A percentile compares a stretch with the other conserved stretches of the same genome.
phyloP scores from a whole-genome alignment of 495 filamentous ascomycete genomes.

The Podospora fimiseda region DNA sequence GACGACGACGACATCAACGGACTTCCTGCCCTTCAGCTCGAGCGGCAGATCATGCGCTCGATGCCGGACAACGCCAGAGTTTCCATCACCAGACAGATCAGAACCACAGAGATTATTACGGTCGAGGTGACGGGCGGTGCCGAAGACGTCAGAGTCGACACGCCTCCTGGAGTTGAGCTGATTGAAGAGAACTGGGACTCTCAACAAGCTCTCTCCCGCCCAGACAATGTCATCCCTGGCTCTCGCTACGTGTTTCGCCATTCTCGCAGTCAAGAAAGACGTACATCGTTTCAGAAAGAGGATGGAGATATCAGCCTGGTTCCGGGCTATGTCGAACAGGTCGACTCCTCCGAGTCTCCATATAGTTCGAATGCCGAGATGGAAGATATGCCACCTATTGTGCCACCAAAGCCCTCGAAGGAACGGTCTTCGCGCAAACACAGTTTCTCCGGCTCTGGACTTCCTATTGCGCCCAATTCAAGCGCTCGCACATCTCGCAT shows the following conservation, averaged over 20 bases:
- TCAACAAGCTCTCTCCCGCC: not conserved
- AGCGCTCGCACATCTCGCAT: constrained; percentile 10
- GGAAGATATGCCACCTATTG: constrained; percentile 16
- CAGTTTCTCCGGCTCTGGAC: constrained; percentile 11
- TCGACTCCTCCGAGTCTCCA: constrained; percentile 20
- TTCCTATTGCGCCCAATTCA: constrained; percentile 9
- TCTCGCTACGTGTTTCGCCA: constrained; percentile 24
- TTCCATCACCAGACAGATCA: constrained; percentile 57
- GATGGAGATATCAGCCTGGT: constrained; percentile 28
- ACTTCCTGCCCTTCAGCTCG: constrained; percentile 37
- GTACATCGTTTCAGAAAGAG: constrained; percentile 30
- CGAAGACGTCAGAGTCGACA: constrained; percentile 50
- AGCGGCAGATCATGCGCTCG: constrained; percentile 37
- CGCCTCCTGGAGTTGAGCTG: constrained; percentile 62
- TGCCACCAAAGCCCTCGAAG: constrained; percentile 18
- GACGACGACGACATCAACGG: constrained; percentile 33
- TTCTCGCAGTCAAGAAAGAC: constrained; percentile 33
- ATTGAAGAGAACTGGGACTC: constrained; percentile 43
- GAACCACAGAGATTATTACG: constrained; percentile 63
- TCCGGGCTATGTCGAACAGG: constrained; percentile 19
- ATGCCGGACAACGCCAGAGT: constrained; percentile 47
- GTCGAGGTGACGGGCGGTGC: constrained; percentile 65
- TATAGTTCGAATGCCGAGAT: constrained; percentile 9
- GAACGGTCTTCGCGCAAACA: not conserved
- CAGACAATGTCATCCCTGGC: constrained; percentile 3